Evolutionary conservation across 1,284 basidiomycete species (phyloP).

Genomic region (Ganoderma meredithae): DNA sequence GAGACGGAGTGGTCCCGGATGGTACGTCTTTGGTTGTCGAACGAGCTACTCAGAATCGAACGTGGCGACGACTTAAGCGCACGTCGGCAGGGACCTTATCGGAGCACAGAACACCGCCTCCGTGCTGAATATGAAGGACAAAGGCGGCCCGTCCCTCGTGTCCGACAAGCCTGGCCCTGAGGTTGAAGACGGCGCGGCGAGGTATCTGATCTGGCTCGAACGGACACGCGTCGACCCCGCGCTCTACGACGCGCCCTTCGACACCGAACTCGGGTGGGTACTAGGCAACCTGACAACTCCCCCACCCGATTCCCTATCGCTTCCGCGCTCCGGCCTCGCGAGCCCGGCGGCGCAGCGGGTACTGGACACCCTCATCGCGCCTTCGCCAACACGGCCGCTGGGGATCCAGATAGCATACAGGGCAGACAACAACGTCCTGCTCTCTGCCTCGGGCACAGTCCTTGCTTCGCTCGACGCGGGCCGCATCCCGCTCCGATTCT

Average conservation of each 20-base stretch:
- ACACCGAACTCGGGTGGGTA: conserved; percentile 1
- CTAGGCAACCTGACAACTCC: conserved; percentile 5
- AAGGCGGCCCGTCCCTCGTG: neutral
- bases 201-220: conserved; percentile 1
- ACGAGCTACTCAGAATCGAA: neutral
- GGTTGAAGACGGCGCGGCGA: neutral
- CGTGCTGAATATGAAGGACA: neutral
- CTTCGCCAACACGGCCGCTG: neutral
- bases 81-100: neutral
- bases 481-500: neutral
- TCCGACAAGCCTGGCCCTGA: neutral
- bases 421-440: neutral
- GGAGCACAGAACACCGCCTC: neutral
- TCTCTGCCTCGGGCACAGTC: neutral
- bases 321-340: neutral
- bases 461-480: neutral
- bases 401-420: neutral
- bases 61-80: neutral
- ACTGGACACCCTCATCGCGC: neutral
- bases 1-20: neutral
- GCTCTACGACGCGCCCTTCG: neutral
- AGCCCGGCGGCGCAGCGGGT: neutral
- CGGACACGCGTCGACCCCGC: neutral
- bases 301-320: neutral
- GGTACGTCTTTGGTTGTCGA: neutral